Evolutionary conservation across 306 rosid genomes (phyloP).

Genomic region (Fagus crenata): DNA sequence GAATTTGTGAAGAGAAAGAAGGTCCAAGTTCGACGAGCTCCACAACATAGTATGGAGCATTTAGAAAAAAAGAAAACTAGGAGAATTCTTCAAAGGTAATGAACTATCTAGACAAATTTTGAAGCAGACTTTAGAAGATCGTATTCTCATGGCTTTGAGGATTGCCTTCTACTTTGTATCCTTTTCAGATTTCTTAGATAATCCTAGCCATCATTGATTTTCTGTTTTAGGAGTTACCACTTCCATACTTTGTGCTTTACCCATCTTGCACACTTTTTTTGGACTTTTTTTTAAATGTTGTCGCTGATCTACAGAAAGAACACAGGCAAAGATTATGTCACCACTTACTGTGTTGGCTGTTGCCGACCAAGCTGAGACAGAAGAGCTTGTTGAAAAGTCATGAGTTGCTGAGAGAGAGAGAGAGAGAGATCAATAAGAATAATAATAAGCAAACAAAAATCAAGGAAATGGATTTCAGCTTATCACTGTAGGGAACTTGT

Average conservation of each 20-base stretch:
- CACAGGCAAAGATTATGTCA: slow-evolving; percentile 27
- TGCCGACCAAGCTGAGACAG: slow-evolving; percentile 59
- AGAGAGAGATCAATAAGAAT: neutral
- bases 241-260: neutral
- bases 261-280: neutral
- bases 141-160: neutral
- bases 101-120: neutral
- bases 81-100: neutral
- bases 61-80: neutral
- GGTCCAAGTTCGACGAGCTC: neutral
- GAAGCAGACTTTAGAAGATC: neutral
- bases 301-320: neutral
- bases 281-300: neutral
- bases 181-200: neutral
- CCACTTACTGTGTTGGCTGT: slow-evolving; percentile 72
- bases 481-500: neutral
- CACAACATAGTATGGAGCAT: neutral
- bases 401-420: slow-evolving; percentile 52
- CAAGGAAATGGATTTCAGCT: neutral
- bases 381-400: slow-evolving; percentile 64
- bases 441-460: neutral
- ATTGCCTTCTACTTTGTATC: neutral
- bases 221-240: neutral
- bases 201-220: slow-evolving; percentile 1
- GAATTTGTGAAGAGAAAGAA: neutral